Evolutionary conservation across 2,329 filamentous ascomycete species (phyloP).

Genomic region (Penicillium sp.): DNA sequence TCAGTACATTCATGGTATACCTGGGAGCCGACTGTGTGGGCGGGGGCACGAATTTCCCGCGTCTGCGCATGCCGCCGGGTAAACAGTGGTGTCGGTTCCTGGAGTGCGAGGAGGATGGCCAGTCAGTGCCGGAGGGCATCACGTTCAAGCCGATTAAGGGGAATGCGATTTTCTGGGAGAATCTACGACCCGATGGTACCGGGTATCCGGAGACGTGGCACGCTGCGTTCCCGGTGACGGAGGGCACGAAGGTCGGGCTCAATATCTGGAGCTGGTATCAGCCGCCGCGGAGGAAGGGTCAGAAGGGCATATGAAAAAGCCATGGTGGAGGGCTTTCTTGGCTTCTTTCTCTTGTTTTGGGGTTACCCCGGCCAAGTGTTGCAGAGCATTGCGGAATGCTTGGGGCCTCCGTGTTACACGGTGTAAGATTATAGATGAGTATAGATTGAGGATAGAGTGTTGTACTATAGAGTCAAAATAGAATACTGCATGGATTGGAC

Average conservation of each 20-base stretch:
- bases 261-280: conserved; percentile 64
- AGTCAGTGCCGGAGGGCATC: conserved; percentile 39
- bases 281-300: conserved; percentile 24
- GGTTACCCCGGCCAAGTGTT: conserved; percentile 2
- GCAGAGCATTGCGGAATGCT: neutral
- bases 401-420: neutral
- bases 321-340: neutral
- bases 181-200: conserved; percentile 51
- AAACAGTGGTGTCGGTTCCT: conserved; percentile 54
- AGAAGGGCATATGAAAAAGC: neutral
- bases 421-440: neutral
- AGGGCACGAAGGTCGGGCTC: conserved; percentile 55
- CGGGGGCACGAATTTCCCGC: conserved; percentile 58
- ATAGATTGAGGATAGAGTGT: neutral
- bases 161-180: conserved; percentile 60
- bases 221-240: conserved; percentile 54
- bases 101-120: conserved; percentile 45
- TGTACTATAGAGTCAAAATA: neutral
- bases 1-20: conserved; percentile 61
- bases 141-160: conserved; percentile 55
- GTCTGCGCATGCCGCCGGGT: conserved; percentile 43
- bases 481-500: neutral
- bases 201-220: conserved; percentile 58
- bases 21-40: conserved; percentile 50
- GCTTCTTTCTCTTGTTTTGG: neutral